Percentiles rank a stretch among this genome's conserved stretches.
These are phyloP conservation scores for Jacaranda mimosifolia DNA, from an alignment of 257 asterid species.

Conservation along the genomic window DNA sequence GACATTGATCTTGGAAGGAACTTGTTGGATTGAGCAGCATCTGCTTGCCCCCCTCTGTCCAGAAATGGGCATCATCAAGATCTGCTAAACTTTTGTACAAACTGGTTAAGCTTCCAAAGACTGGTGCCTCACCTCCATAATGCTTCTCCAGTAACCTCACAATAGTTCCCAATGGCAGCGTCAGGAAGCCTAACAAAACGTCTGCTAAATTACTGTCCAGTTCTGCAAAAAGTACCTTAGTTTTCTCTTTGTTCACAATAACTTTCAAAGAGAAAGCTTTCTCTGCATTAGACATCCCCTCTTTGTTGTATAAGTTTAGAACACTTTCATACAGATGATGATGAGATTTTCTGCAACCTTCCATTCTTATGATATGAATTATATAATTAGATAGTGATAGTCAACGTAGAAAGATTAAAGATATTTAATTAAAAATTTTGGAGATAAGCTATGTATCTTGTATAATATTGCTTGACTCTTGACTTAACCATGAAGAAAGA, in stretches of 20 bases:
- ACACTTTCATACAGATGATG: too few species aligned
- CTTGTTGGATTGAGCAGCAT: constrained; percentile 42
- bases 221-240: constrained; percentile 43
- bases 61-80: constrained; percentile 22
- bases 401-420: too few species aligned
- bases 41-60: background rate
- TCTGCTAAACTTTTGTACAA: constrained; percentile 12
- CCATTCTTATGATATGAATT: too few species aligned
- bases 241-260: constrained; percentile 27
- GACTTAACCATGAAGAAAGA: too few species aligned
- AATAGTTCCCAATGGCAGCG: constrained; percentile 42
- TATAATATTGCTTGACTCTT: too few species aligned
- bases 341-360: too few species aligned
- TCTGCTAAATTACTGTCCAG: constrained; percentile 39
- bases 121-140: constrained; percentile 7
- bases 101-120: constrained; percentile 32
- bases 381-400: too few species aligned
- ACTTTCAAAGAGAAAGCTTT: constrained; percentile 29
- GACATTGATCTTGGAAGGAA: background rate
- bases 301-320: background rate
- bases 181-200: constrained; percentile 35
- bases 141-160: constrained; percentile 22
- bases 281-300: background rate
- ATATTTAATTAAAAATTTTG: too few species aligned
- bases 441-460: too few species aligned